phyloP scores from a whole-genome alignment of 1,284 basidiomycete species.

The Vanrija humicola region DNA sequence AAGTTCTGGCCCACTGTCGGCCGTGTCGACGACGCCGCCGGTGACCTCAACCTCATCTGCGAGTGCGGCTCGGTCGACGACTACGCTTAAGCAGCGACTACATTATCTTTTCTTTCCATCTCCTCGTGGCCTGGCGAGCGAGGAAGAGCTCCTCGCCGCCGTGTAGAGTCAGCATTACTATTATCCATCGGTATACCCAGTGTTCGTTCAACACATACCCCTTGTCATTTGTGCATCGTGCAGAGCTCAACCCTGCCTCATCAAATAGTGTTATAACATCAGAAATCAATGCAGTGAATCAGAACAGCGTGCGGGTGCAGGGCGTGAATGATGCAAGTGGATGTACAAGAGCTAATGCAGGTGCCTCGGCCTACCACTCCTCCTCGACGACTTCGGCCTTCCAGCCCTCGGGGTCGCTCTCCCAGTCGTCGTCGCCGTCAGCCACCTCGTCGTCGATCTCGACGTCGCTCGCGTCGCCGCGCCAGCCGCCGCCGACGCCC shows the following conservation, averaged over 20 bases:
- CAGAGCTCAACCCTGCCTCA: too few relatives aligned
- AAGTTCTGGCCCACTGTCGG: constrained; percentile 94
- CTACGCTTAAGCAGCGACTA: constrained; percentile 31
- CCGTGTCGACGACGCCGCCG: constrained; percentile 70
- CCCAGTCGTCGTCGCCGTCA: constrained; percentile 31
- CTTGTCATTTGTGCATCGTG: too few relatives aligned
- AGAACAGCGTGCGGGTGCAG: too few relatives aligned
- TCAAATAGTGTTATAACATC: too few relatives aligned
- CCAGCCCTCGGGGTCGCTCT: constrained; percentile 32
- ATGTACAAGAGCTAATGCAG: too few relatives aligned
- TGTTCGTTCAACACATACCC: too few relatives aligned
- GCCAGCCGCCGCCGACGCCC: neutral
- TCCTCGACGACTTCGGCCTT: constrained; percentile 23
- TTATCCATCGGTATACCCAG: too few relatives aligned
- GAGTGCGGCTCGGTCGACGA: constrained; percentile 88
- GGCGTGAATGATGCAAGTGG: too few relatives aligned
- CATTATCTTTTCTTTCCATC: too few relatives aligned
- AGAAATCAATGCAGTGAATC: too few relatives aligned
- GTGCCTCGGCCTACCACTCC: constrained; percentile 8
- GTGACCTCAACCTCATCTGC: constrained; percentile 56
- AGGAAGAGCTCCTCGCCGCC: neutral
- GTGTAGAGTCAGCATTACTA: neutral
- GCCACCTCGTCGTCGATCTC: constrained; percentile 2
- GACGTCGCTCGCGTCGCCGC: constrained; percentile 3
- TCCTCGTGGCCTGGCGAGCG: neutral